phyloP scores from a whole-genome alignment of 2,329 filamentous ascomycete species.

The Trichoderma koningiopsis region DNA sequence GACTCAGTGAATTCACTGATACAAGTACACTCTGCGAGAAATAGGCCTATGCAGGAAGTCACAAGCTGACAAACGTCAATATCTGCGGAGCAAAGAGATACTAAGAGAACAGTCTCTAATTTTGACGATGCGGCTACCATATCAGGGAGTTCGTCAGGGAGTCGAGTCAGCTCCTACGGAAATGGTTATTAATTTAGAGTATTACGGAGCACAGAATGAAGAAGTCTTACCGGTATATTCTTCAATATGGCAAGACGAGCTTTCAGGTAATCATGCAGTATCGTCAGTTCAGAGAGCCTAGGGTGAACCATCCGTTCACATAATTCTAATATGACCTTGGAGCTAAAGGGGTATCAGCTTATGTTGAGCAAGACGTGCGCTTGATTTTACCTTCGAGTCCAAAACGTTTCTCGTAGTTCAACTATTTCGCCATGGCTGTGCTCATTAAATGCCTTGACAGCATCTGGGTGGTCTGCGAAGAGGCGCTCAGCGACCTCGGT shows the following conservation, averaged over 20 bases:
- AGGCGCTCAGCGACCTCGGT: slow-evolving; percentile 51
- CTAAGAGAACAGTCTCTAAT: slow-evolving; percentile 63
- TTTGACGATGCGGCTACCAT: slow-evolving; percentile 55
- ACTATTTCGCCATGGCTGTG: slow-evolving; percentile 33
- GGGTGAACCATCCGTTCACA: slow-evolving; percentile 52
- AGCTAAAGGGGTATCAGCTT: slow-evolving; percentile 31
- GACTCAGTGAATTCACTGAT: slow-evolving; percentile 55
- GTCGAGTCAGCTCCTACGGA: slow-evolving; percentile 54
- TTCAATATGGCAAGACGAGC: slow-evolving; percentile 56
- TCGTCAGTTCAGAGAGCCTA: slow-evolving; percentile 47
- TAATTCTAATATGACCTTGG: slow-evolving; percentile 47
- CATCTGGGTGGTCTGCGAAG: slow-evolving; percentile 41
- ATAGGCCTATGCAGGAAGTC: slow-evolving; percentile 61
- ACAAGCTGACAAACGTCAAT: slow-evolving; percentile 67
- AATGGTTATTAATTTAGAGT: background rate
- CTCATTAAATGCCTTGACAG: slow-evolving; percentile 34
- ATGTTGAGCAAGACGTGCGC: background rate
- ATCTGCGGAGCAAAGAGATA: slow-evolving; percentile 66
- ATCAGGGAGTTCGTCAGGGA: slow-evolving; percentile 58
- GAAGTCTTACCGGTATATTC: slow-evolving; percentile 48
- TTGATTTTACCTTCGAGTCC: slow-evolving; percentile 54
- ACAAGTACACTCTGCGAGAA: slow-evolving; percentile 62
- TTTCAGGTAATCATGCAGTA: slow-evolving; percentile 59
- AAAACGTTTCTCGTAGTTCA: slow-evolving; percentile 47
- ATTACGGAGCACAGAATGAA: background rate